Evolutionary conservation across 2,329 filamentous ascomycete species (phyloP).

Genomic region (Penicillium sclerotiorum): DNA sequence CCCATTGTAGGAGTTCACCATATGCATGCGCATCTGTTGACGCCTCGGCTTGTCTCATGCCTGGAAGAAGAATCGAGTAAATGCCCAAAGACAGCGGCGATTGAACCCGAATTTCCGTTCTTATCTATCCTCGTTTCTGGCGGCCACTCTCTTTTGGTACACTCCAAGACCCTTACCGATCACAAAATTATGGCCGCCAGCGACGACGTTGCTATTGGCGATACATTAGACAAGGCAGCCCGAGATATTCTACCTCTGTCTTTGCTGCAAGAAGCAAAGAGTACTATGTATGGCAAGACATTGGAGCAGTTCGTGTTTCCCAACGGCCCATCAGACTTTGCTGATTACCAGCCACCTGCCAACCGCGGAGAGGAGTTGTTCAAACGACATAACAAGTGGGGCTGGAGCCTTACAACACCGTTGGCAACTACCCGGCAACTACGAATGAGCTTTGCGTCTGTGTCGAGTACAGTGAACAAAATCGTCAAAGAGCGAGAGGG

Average conservation of each 20-base stretch:
- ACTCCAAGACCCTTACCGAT: constrained; percentile 67
- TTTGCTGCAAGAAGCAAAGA: constrained; percentile 56
- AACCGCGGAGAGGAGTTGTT: constrained; percentile 63
- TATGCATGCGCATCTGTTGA: constrained; percentile 96
- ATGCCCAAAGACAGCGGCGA: constrained; percentile 5
- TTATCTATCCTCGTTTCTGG: constrained; percentile 87
- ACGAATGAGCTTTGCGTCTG: constrained; percentile 73
- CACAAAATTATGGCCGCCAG: constrained; percentile 75
- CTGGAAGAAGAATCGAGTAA: constrained; percentile 47
- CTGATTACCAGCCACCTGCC: constrained; percentile 60
- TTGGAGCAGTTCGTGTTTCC: constrained; percentile 81
- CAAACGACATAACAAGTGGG: constrained; percentile 53
- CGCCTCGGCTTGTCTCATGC: constrained; percentile 73
- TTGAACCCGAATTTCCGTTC: constrained; percentile 72
- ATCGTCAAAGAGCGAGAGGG: constrained; percentile 45
- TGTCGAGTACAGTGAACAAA: constrained; percentile 67
- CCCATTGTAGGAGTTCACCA: constrained; percentile 88
- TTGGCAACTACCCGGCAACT: constrained; percentile 62
- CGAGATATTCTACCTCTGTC: constrained; percentile 70
- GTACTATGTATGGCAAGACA: constrained; percentile 77
- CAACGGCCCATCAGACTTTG: constrained; percentile 38
- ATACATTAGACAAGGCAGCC: constrained; percentile 85
- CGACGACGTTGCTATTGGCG: constrained; percentile 82
- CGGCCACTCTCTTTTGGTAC: constrained; percentile 85
- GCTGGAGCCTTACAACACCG: constrained; percentile 72